Evolutionary conservation across 345 rosid species (phyloP), one percentile per base, ranked within the genome.

Genomic region (Arabis hirsuta): DNA sequence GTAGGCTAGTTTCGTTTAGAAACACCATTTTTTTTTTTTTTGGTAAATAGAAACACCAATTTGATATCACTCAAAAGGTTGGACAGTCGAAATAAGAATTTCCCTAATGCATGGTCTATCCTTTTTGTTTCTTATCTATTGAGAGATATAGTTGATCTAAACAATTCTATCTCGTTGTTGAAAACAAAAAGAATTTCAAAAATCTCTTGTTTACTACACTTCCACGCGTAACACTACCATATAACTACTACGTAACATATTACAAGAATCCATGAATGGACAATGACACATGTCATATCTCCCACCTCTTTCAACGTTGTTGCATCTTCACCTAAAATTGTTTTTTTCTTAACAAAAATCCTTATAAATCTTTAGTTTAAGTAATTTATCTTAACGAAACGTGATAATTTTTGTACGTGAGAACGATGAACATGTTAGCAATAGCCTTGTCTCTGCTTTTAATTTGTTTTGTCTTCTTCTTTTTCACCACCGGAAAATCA

Each of bases 371-470:
- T 34, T 34, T 6, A 32, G 9, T 7, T 1, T 50, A 12, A 34
- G 19, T 0, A 51, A 4, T 13, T 6, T 50, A 7, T 41, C 42
- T 16, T 16, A 43, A 19, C 72, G 57, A 70, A 47, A 41, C 66
- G 56, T 50, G 5, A 1, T 13, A 20, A 48, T 16, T 9, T 22
- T 6, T 10, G n/a, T 43, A 43, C n/a, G 22, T 38, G 31, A 62
- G 38, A 34, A 6, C 38, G 34, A 71, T 72, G 76, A 54, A 72
- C 7, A 62, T 62, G 10, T 14, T 45, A 43, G 38, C 69, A 51
- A 53, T 34, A 72, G 27, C 12, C 4, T 72, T 55, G n/a, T 55
- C 63, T 44, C 44, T 43, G 62, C 47, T 55, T 36, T 20, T 63
- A 19, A 27, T 73, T 31, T 55, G 47, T 55, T 38, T 72, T 42